Evolutionary conservation across 2,329 filamentous ascomycete species (phyloP).

Genomic region (Achaetomium macrosporum): DNA sequence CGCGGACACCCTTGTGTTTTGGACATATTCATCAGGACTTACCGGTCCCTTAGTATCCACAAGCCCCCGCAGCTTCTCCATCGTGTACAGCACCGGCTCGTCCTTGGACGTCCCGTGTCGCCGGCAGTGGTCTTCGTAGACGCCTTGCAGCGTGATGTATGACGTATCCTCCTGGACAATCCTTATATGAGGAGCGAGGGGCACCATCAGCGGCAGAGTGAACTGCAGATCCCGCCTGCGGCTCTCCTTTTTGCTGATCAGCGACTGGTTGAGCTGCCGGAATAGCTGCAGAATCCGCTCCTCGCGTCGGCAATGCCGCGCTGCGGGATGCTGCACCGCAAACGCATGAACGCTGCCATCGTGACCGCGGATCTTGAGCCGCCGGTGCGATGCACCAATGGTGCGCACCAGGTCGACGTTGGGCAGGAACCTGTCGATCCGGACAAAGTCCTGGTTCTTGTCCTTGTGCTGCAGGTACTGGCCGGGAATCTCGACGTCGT

Average conservation of each 20-base stretch:
- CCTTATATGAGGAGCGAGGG: constrained; percentile 86
- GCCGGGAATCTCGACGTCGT: constrained; percentile 95
- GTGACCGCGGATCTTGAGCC: constrained; percentile 92
- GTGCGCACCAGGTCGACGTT: constrained; percentile 89
- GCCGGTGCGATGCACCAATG: constrained; percentile 83
- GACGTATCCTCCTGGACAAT: constrained; percentile 94
- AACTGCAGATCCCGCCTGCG: constrained; percentile 91
- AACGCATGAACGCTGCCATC: constrained; percentile 97
- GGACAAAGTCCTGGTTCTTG: constrained; percentile 97
- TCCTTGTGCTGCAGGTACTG: constrained; percentile 97
- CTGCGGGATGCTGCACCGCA: constrained; percentile 91
- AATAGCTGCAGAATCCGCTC: constrained; percentile 95
- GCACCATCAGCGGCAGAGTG: constrained; percentile 91
- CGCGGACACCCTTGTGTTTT: too few relatives aligned
- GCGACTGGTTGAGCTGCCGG: constrained; percentile 90
- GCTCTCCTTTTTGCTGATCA: constrained; percentile 91
- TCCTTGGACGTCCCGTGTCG: constrained; percentile 86
- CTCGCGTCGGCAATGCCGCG: constrained; percentile 85
- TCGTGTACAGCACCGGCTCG: constrained; percentile 88
- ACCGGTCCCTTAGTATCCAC: constrained; percentile 60
- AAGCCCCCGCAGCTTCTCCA: constrained; percentile 83
- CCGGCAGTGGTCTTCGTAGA: constrained; percentile 95
- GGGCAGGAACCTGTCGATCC: constrained; percentile 93
- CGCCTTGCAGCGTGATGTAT: constrained; percentile 87
- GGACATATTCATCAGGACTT: constrained; percentile 30